Conservation (phyloP, 108 stramenopile species). For the Pseudonitzschia multistriata region DNA sequence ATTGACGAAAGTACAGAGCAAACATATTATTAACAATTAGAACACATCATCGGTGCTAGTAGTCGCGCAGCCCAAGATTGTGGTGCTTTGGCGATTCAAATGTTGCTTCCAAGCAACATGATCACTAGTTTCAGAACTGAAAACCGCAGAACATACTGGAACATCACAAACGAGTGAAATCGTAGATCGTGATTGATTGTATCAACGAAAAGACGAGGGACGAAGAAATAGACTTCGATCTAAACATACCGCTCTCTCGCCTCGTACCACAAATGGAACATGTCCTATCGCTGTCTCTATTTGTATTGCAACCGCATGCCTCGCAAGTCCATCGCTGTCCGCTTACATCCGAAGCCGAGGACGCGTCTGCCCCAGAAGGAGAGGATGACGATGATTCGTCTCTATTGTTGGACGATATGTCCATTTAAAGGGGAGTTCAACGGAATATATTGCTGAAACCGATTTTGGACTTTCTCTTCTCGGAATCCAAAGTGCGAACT, state of each 20-base stretch:
- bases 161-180: not conserved
- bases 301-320: constrained; percentile 51
- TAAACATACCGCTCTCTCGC: constrained; percentile 25
- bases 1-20: not conserved
- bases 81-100: too few relatives aligned
- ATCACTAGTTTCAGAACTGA: too few relatives aligned
- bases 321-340: constrained; percentile 44
- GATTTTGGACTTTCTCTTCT: too few relatives aligned
- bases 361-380: not conserved
- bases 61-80: too few relatives aligned
- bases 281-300: constrained; percentile 20
- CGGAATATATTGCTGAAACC: too few relatives aligned
- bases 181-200: too few relatives aligned
- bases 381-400: not conserved
- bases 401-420: constrained; percentile 3
- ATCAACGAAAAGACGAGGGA: not conserved
- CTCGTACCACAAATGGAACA: constrained; percentile 40
- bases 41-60: not conserved
- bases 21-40: not conserved
- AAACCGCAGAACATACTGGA: not conserved
- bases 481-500: too few relatives aligned
- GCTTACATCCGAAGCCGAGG: not conserved
- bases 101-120: too few relatives aligned
- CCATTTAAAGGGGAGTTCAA: constrained; percentile 1
- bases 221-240: not conserved